phyloP scores from a whole-genome alignment of 139 green algal genomes.

The Micromonas pusilla region DNA sequence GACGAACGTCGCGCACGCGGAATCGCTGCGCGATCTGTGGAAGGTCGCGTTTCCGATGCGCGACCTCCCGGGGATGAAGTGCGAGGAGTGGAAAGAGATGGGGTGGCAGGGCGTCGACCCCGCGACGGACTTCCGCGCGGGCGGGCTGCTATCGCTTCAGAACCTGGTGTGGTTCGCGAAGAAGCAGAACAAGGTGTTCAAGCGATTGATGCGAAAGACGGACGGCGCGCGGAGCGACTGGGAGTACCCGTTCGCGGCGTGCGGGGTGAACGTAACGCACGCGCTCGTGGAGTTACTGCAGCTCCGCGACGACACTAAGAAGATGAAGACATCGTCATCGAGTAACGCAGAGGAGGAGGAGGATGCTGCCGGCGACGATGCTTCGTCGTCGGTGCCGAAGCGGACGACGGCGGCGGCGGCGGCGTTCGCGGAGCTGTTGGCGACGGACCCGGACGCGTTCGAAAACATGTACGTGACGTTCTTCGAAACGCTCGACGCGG shows the following conservation, averaged over 20 bases:
- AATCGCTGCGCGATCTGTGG: background rate
- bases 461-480: background rate
- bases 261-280: constrained; percentile 70
- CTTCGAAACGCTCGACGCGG: constrained; percentile 8
- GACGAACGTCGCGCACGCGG: background rate
- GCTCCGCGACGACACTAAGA: background rate
- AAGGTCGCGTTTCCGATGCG: background rate
- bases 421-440: background rate
- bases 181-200: constrained; percentile 40
- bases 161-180: constrained; percentile 69
- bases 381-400: background rate
- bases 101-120: constrained; percentile 67
- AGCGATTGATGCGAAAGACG: constrained; percentile 57
- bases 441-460: background rate
- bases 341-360: no score
- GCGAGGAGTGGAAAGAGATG: constrained; percentile 23
- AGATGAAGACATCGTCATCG: no score
- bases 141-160: constrained; percentile 63
- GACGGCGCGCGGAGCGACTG: constrained; percentile 48
- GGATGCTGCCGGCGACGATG: no score
- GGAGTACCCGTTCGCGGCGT: constrained; percentile 87
- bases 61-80: background rate
- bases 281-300: constrained; percentile 4
- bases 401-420: background rate
- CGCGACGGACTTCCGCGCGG: constrained; percentile 67